Conservation (phyloP, 75 land plant species). For the Cupressus sempervirens region DNA sequence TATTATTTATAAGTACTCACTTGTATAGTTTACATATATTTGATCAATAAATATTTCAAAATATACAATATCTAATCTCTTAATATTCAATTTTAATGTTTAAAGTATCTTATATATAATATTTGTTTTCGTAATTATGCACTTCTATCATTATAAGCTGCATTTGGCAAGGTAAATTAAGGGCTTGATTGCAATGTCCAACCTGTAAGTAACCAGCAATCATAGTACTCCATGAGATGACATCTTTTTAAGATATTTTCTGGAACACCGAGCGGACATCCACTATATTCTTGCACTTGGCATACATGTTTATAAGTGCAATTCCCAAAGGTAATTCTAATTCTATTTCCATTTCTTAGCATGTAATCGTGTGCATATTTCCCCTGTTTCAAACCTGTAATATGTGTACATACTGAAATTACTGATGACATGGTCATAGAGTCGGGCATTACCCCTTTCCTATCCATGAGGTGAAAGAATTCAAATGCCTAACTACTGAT, state of each 20-base stretch:
- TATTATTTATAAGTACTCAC: no score
- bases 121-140: no score
- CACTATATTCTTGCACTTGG: constrained; percentile 41
- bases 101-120: no score
- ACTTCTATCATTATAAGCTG: constrained; percentile 13
- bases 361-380: constrained; percentile 43
- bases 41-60: no score
- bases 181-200: constrained; percentile 33
- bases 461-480: constrained; percentile 42
- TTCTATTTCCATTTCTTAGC: constrained; percentile 16
- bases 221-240: constrained; percentile 19
- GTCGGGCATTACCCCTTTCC: constrained; percentile 28
- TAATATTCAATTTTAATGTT: no score
- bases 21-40: no score
- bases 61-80: no score
- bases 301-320: constrained; percentile 62
- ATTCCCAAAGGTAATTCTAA: constrained; percentile 40
- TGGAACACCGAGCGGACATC: constrained; percentile 39
- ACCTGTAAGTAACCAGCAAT: constrained; percentile 33
- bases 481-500: constrained; percentile 27
- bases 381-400: constrained; percentile 34
- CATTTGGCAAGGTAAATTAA: constrained; percentile 54
- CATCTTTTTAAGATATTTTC: neutral
- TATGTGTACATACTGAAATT: constrained; percentile 37
- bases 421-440: constrained; percentile 52